phyloP scores from a whole-genome alignment of 495 filamentous ascomycete genomes.

The Oidiodendron maius region DNA sequence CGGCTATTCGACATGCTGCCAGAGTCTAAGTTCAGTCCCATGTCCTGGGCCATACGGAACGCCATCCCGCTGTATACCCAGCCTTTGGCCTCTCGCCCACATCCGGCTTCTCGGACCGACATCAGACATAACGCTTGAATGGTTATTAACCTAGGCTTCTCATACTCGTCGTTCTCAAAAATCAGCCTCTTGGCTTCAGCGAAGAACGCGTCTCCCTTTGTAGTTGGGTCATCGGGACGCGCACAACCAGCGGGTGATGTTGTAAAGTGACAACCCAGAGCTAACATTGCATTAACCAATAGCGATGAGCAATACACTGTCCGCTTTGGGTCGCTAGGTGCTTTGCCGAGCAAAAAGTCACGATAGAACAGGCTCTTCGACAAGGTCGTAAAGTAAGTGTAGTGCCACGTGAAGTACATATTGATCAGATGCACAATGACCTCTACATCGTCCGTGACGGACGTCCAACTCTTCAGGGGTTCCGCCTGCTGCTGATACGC shows the following conservation, averaged over 20 bases:
- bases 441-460: constrained; percentile 71
- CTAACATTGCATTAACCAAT: constrained; percentile 93
- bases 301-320: constrained; percentile 81
- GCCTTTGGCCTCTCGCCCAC: constrained; percentile 88
- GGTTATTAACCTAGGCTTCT: constrained; percentile 83
- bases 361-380: constrained; percentile 85
- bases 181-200: constrained; percentile 88
- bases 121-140: constrained; percentile 93
- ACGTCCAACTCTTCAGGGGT: constrained; percentile 79
- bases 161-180: constrained; percentile 87
- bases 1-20: constrained; percentile 50
- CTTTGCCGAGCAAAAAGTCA: constrained; percentile 69
- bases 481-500: constrained; percentile 47
- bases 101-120: constrained; percentile 95
- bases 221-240: constrained; percentile 65
- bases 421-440: constrained; percentile 84
- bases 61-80: constrained; percentile 99
- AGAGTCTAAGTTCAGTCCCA: constrained; percentile 87
- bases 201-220: constrained; percentile 96
- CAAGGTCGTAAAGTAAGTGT: constrained; percentile 90
- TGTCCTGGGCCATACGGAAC: constrained; percentile 95
- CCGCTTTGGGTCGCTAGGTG: constrained; percentile 31
- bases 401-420: constrained; percentile 99
- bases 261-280: constrained; percentile 95
- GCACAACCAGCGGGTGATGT: constrained; percentile 63